These are phyloP conservation scores for Penicillium sp. DNA, from an alignment of 2,329 filamentous ascomycete genomes.

Conservation along the genomic window DNA sequence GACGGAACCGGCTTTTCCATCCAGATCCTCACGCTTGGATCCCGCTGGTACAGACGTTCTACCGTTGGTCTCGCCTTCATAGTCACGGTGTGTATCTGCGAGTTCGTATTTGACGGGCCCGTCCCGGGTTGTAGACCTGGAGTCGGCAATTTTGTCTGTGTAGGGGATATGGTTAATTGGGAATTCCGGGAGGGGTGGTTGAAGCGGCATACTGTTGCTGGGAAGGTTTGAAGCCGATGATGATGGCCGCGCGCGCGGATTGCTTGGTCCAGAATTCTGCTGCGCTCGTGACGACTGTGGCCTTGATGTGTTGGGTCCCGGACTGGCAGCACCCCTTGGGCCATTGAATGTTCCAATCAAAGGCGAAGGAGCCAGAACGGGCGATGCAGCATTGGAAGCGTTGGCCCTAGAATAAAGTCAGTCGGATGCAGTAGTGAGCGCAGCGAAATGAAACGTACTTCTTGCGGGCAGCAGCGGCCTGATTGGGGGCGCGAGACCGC, in stretches of 20 bases:
- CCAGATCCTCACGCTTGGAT: constrained; percentile 36
- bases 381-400: constrained; percentile 57
- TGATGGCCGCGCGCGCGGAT: constrained; percentile 55
- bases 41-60: constrained; percentile 18
- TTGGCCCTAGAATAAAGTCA: constrained; percentile 43
- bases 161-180: constrained; percentile 18
- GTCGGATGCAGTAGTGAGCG: constrained; percentile 3
- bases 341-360: constrained; percentile 61
- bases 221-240: constrained; percentile 61
- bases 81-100: constrained; percentile 31
- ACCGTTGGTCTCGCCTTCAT: constrained; percentile 21
- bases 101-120: constrained; percentile 28
- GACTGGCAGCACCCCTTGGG: constrained; percentile 60
- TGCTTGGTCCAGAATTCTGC: constrained; percentile 67
- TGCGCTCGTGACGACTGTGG: constrained; percentile 69
- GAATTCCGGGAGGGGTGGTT: constrained; percentile 25
- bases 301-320: constrained; percentile 58
- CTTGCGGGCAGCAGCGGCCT: constrained; percentile 65
- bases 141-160: constrained; percentile 44
- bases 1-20: constrained; percentile 29
- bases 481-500: constrained; percentile 69
- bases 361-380: constrained; percentile 72
- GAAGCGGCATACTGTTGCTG: constrained; percentile 49
- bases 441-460: constrained; percentile 55
- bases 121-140: constrained; percentile 54